phyloP scores from a whole-genome alignment of 805 yeast species.

The Candida arabinofermentans region DNA sequence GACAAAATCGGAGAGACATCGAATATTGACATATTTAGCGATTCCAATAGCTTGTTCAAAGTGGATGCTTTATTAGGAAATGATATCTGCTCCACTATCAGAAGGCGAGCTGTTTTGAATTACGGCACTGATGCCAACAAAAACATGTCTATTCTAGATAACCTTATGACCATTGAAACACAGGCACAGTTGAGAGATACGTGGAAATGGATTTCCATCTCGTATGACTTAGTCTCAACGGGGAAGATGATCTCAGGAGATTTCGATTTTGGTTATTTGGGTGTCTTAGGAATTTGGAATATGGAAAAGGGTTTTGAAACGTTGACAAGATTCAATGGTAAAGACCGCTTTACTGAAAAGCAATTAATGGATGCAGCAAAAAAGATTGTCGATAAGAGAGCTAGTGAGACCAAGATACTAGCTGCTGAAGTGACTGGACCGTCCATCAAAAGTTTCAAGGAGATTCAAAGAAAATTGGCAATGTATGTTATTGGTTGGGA shows the following conservation, averaged over 20 bases:
- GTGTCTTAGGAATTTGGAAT: slow-evolving; percentile 88
- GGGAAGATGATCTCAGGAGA: slow-evolving; percentile 66
- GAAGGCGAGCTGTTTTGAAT: slow-evolving; percentile 66
- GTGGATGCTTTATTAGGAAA: slow-evolving; percentile 44
- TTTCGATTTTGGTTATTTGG: slow-evolving; percentile 80
- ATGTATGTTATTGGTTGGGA: slow-evolving; percentile 90
- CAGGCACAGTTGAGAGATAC: slow-evolving; percentile 64
- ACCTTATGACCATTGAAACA: slow-evolving; percentile 46
- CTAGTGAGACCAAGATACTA: slow-evolving; percentile 43
- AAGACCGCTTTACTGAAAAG: slow-evolving; percentile 32
- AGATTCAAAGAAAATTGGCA: slow-evolving; percentile 71
- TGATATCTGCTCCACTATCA: slow-evolving; percentile 72
- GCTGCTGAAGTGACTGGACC: slow-evolving; percentile 40
- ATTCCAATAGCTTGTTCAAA: slow-evolving; percentile 17
- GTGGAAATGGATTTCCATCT: slow-evolving; percentile 88
- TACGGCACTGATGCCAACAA: slow-evolving; percentile 66
- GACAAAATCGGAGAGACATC: slow-evolving; percentile 12
- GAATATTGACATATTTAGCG: slow-evolving; percentile 25
- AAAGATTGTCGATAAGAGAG: slow-evolving; percentile 40
- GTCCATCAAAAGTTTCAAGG: slow-evolving; percentile 43
- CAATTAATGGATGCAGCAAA: slow-evolving; percentile 48
- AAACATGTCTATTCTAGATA: slow-evolving; percentile 59
- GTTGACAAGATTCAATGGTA: slow-evolving; percentile 43
- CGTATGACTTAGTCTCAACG: slow-evolving; percentile 57
- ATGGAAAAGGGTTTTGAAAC: slow-evolving; percentile 52